Base-by-base conservation (phyloP, 495 filamentous ascomycete species). In the Lasiosphaeris hirsuta region DNA sequence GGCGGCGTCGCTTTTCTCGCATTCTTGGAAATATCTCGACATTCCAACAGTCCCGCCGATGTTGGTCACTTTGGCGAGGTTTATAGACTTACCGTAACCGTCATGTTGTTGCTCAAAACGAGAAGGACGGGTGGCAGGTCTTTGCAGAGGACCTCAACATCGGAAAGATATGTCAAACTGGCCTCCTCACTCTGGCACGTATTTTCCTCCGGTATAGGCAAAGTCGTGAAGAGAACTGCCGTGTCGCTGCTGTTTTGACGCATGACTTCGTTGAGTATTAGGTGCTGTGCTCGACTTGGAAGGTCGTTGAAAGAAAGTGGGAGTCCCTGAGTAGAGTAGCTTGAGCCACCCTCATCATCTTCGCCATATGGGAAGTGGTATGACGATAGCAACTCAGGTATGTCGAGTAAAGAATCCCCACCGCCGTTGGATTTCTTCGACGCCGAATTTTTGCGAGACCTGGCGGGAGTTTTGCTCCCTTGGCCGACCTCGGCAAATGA, bases 41-140 rank as follows among this genome's bases (percentile, higher is more conserved):
- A 30, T 30, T 30, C 23, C 23, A 30, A 30, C 23, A 30, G 23
- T 30, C 23, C 23, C 23, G 23, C 23, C 23, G 5, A 30, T 2
- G 23, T 2, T 5, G 5, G 5, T 30, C 23, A 5, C 23, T 5
- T 2, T 30, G 23, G 33, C 10, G 30, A 42, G 49, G 10, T 43
- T 67, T 59, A 92, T 52, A 92, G 72, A 67, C 88, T 90, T 73
- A 91, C 92, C 14, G 90, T 94, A 49, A 94, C 90, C 11, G 89
- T 93, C 87, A 95, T 89, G 59, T 87, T 91, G 72, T 94, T 95
- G 65, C 87, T 90, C 72, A 94, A 81, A n/a, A 95, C 87, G 60
- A 94, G 61, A 35, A 95, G 66, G 48, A 85, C 80, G 9, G 90
- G 87, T 44, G 88, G 86, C 51, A 85, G 68, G 2, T 78, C 84